phyloP scores from a whole-genome alignment of 169 alveolate species.

The Ichthyophthirius multifiliis region DNA sequence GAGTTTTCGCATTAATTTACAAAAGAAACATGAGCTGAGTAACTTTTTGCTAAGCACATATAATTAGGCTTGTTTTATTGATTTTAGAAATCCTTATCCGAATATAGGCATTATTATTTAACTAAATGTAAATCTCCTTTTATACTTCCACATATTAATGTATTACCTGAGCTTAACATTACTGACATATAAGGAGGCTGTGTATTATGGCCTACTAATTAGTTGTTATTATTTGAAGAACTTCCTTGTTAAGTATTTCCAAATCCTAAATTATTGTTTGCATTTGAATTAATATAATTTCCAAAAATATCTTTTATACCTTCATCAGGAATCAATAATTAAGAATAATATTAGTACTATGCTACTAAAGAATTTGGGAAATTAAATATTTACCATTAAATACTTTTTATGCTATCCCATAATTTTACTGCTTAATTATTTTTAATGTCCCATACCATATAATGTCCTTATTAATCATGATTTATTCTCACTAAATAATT shows the following conservation, averaged over 20 bases:
- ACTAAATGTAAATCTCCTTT: slow-evolving; percentile 71
- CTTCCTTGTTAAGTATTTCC: background rate
- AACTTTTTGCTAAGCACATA: slow-evolving; percentile 70
- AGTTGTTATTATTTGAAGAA: too few relatives aligned
- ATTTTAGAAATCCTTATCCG: slow-evolving; percentile 59
- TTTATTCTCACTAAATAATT: slow-evolving; percentile 31
- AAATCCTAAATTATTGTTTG: background rate
- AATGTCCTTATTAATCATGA: slow-evolving; percentile 34
- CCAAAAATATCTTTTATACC: background rate
- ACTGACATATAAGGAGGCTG: slow-evolving; percentile 30
- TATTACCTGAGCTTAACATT: slow-evolving; percentile 18
- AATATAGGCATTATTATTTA: slow-evolving; percentile 59
- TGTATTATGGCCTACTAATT: background rate
- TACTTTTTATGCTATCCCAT: slow-evolving; percentile 37
- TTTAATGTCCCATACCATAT: slow-evolving; percentile 41
- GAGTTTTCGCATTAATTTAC: slow-evolving; percentile 34
- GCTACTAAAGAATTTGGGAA: slow-evolving; percentile 39
- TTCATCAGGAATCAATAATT: slow-evolving; percentile 2
- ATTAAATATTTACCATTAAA: slow-evolving; percentile 29
- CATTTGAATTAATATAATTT: too few relatives aligned
- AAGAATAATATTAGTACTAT: slow-evolving; percentile 27
- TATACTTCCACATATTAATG: slow-evolving; percentile 65
- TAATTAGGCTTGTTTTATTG: slow-evolving; percentile 51
- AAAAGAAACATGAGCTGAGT: slow-evolving; percentile 71
- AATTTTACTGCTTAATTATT: slow-evolving; percentile 33